phyloP scores from a whole-genome alignment of 768 basidiomycete species.

The Collybia sordida region DNA sequence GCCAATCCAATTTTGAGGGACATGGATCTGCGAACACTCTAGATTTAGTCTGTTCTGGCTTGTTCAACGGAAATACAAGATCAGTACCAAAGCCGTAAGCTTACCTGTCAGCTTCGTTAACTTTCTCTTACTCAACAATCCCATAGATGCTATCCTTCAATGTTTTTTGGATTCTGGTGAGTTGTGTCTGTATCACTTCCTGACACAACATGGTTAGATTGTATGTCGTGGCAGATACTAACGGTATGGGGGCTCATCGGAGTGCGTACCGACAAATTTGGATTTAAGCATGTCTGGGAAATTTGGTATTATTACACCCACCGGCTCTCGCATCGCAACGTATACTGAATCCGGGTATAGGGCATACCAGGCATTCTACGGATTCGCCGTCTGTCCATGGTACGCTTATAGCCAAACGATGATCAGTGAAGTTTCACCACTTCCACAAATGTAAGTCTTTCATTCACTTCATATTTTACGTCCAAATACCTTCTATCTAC shows the following conservation, averaged over 20 bases:
- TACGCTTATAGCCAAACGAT: constrained; percentile 82
- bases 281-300: constrained; percentile 85
- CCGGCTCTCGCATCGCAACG: background rate
- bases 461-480: background rate
- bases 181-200: constrained; percentile 8
- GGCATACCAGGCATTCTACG: constrained; percentile 71
- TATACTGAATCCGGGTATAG: constrained; percentile 27
- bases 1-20: constrained; percentile 13
- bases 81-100: constrained; percentile 62
- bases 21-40: background rate
- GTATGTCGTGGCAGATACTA: constrained; percentile 40
- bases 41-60: constrained; percentile 58
- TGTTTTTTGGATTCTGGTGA: constrained; percentile 68
- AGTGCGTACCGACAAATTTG: constrained; percentile 71
- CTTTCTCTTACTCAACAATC: background rate
- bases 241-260: constrained; percentile 78
- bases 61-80: constrained; percentile 61
- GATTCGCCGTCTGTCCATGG: constrained; percentile 76
- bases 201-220: background rate
- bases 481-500: background rate
- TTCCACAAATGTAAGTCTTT: constrained; percentile 62
- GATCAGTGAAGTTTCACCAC: constrained; percentile 77
- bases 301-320: constrained; percentile 50
- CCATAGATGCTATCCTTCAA: constrained; percentile 69
- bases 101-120: background rate